Evolutionary conservation across 2,329 filamentous ascomycete species (phyloP), one percentile per base, ranked within the genome.

Genomic region (Coniella lustricola): DNA sequence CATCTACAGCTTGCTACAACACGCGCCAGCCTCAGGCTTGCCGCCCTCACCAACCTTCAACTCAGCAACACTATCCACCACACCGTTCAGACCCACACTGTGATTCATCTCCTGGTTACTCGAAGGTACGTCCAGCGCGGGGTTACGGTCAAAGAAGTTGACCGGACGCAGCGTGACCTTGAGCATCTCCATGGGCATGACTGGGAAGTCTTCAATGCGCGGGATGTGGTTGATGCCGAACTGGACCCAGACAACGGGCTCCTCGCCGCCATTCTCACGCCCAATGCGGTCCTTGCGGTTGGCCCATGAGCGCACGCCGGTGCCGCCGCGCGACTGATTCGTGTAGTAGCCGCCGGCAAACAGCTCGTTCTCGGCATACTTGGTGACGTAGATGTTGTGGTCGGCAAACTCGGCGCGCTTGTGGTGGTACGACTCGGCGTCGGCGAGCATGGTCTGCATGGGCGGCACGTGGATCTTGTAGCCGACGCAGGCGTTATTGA

Each of bases 151-250:
- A 53, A 76, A 77, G 55, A 77, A 77, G 51, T 77, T 76, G 3
- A 68, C 70, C 0, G 75, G 74, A 55, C 74, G 70, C 33, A 78
- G 57, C 39, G 64, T 61, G 1, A 78, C 71, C 55, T 67, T 69
- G 14, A 75, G 59, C 13, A 67, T 73, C 62, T 85, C 81, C 56
- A 73, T 75, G 0, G 81, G 81, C 82, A 85, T 85, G 35, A 85
- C 77, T 1, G 81, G 81, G 64, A 84, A 85, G 58, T 85, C 81
- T 58, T 84, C 81, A 20, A 78, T 70, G 5, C 81, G 68, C 0
- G 80, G 79, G 21, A 82, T 72, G 54, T 82, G 79, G 48, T 80
- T 81, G 47, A 82, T 73, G 25, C 76, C 64, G 51, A 69, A 68
- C 49, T 76, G 71, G 0, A 76, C 67, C 71, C 72, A 77, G n/a